Evolutionary conservation across 2,329 filamentous ascomycete species (phyloP).

Genomic region (Cryphonectria naterciae): DNA sequence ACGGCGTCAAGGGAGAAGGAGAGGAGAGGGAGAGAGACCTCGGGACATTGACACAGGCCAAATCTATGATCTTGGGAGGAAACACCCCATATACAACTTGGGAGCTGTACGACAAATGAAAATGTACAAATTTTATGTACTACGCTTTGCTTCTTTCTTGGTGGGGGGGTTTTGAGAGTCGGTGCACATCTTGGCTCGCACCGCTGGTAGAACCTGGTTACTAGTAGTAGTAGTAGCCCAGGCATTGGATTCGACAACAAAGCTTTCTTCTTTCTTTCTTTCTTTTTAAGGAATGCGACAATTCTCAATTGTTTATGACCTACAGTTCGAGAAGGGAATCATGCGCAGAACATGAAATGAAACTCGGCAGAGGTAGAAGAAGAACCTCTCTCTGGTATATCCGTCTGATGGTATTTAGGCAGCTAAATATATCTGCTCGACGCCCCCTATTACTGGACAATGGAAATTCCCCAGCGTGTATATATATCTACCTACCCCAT

Average conservation of each 20-base stretch:
- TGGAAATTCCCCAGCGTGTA: background rate
- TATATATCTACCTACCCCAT: background rate
- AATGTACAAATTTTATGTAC: conserved; percentile 4
- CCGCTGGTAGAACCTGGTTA: background rate
- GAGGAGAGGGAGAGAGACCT: background rate
- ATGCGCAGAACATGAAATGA: background rate
- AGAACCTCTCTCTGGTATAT: background rate
- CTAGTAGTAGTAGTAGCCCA: background rate
- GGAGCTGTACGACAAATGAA: conserved; percentile 10
- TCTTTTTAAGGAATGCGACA: background rate
- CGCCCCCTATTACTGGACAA: background rate
- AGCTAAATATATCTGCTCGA: background rate
- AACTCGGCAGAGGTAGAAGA: background rate
- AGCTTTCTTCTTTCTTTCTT: too few relatives aligned
- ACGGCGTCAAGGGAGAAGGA: background rate
- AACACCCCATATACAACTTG: background rate
- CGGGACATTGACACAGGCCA: background rate
- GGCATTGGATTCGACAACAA: background rate
- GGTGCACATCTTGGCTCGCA: background rate
- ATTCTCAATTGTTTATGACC: background rate
- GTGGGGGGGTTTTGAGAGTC: background rate
- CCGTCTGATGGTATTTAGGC: background rate
- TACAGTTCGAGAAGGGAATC: background rate
- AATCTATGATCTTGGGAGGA: background rate
- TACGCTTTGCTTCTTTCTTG: background rate